Evolutionary conservation across 805 yeast genomes (phyloP).

Genomic region (Candida parachauliodes): DNA sequence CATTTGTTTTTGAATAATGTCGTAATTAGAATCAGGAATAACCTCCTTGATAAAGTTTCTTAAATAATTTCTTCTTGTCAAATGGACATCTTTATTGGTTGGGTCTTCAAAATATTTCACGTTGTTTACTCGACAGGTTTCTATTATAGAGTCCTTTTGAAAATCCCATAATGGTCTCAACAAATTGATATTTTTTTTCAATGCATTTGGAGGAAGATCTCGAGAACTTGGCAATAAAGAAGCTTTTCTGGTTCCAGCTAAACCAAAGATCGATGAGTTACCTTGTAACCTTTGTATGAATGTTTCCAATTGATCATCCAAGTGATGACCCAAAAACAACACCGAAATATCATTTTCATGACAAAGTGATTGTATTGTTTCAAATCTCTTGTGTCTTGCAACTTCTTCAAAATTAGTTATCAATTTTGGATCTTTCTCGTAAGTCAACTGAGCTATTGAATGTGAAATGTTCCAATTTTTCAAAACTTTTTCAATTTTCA

Average conservation of each 20-base stretch:
- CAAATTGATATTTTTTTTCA: constrained; percentile 18
- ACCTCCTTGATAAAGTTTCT: constrained; percentile 34
- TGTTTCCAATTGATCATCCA: constrained; percentile 73
- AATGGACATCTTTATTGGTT: constrained; percentile 51
- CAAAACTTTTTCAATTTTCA: constrained; percentile 28
- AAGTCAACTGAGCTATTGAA: constrained; percentile 22
- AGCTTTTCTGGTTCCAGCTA: constrained; percentile 47
- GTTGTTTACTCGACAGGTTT: constrained; percentile 38
- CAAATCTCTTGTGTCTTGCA: constrained; percentile 56
- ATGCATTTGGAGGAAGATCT: constrained; percentile 8
- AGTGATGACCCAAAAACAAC: constrained; percentile 64
- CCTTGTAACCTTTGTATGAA: constrained; percentile 50
- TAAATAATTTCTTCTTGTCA: constrained; percentile 58
- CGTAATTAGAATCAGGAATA: constrained; percentile 16
- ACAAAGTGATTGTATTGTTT: constrained; percentile 42
- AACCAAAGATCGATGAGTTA: constrained; percentile 47
- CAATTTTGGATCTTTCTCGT: constrained; percentile 21
- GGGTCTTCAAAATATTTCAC: constrained; percentile 69
- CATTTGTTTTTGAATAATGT: background rate
- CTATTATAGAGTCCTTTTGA: constrained; percentile 42
- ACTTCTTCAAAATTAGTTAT: constrained; percentile 50
- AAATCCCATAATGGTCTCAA: constrained; percentile 53
- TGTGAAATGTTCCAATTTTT: constrained; percentile 33
- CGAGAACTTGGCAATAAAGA: constrained; percentile 24
- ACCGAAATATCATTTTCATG: constrained; percentile 22